A percentile compares a stretch with the other conserved stretches of the same genome.
These are phyloP conservation scores for Teratosphaeria gauchensis DNA, from an alignment of 2,329 filamentous ascomycete species.

Conservation along the genomic window DNA sequence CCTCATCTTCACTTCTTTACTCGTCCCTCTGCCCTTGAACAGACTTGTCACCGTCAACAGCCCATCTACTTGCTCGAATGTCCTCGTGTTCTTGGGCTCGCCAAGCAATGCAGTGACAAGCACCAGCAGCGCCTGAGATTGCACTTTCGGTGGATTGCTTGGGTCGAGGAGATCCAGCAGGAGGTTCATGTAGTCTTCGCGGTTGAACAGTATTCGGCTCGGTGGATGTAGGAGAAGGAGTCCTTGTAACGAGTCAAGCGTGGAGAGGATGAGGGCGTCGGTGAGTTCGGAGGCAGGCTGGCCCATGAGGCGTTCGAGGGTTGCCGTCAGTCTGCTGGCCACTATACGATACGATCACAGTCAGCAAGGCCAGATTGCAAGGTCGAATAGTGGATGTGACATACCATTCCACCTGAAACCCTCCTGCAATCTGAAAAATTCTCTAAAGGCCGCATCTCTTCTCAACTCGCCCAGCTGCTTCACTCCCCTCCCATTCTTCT, in stretches of 20 bases:
- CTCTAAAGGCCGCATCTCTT: slow-evolving; percentile 79
- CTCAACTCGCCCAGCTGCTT: slow-evolving; percentile 62
- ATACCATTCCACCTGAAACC: slow-evolving; percentile 91
- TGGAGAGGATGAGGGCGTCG: slow-evolving; percentile 78
- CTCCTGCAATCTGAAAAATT: slow-evolving; percentile 95
- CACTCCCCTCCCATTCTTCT: slow-evolving; percentile 10
- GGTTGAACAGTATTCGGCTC: slow-evolving; percentile 74
- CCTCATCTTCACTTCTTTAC: slow-evolving; percentile 84
- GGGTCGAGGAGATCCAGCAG: slow-evolving; percentile 87
- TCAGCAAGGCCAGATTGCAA: not conserved
- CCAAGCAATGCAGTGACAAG: slow-evolving; percentile 84
- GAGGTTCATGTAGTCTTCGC: slow-evolving; percentile 93
- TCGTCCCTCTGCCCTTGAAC: slow-evolving; percentile 80
- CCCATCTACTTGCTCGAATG: slow-evolving; percentile 86
- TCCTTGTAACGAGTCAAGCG: slow-evolving; percentile 83
- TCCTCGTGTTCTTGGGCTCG: slow-evolving; percentile 76
- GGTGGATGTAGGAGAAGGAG: slow-evolving; percentile 80
- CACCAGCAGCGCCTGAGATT: slow-evolving; percentile 79
- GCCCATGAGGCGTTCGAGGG: slow-evolving; percentile 75
- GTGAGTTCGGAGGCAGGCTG: slow-evolving; percentile 73
- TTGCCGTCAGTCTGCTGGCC: slow-evolving; percentile 71
- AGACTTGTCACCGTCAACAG: slow-evolving; percentile 83
- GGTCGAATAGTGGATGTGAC: slow-evolving; percentile 6
- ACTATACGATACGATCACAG: slow-evolving; percentile 39
- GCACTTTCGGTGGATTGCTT: slow-evolving; percentile 79